Conservation (phyloP, 2,329 filamentous ascomycete species). For the Colletotrichum tofieldiae region DNA sequence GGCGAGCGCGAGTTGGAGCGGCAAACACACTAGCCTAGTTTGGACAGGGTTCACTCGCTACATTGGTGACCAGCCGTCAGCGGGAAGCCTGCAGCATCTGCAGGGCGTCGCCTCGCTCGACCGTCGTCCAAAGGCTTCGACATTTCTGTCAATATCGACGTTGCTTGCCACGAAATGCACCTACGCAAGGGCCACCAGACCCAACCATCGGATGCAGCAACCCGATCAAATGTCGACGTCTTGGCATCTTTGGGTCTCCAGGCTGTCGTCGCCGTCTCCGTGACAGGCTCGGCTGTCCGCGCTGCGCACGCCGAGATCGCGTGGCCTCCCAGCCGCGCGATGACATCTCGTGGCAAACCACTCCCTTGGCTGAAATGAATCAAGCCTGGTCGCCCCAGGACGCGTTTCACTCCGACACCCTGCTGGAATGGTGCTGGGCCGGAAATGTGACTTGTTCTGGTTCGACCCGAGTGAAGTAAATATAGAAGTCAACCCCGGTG, state of each 20-base stretch:
- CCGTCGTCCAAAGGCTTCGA: slow-evolving; percentile 13
- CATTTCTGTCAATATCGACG: neutral
- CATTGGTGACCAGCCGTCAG: neutral
- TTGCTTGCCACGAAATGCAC: slow-evolving; percentile 3
- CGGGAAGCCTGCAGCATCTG: neutral
- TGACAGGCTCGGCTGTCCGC: slow-evolving; percentile 24
- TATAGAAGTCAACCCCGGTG: neutral
- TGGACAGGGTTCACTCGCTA: too few species aligned
- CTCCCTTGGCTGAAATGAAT: slow-evolving; percentile 7
- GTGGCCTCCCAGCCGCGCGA: slow-evolving; percentile 9
- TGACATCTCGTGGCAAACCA: slow-evolving; percentile 19
- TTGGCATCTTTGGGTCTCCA: slow-evolving; percentile 1
- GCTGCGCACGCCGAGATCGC: slow-evolving; percentile 1
- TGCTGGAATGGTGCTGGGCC: slow-evolving; percentile 30
- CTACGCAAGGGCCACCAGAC: neutral
- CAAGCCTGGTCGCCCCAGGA: neutral
- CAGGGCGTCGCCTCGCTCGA: slow-evolving; percentile 6
- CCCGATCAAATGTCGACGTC: neutral
- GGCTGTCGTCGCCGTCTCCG: neutral
- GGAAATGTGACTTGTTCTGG: slow-evolving; percentile 3
- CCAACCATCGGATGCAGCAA: neutral
- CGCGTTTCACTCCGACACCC: slow-evolving; percentile 34
- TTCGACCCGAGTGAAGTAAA: slow-evolving; percentile 16
- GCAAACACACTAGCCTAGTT: too few species aligned
- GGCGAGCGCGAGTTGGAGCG: too few species aligned